Base-by-base conservation (phyloP, 176 grass and related monocot species). In the Phoenix dactylifera region DNA sequence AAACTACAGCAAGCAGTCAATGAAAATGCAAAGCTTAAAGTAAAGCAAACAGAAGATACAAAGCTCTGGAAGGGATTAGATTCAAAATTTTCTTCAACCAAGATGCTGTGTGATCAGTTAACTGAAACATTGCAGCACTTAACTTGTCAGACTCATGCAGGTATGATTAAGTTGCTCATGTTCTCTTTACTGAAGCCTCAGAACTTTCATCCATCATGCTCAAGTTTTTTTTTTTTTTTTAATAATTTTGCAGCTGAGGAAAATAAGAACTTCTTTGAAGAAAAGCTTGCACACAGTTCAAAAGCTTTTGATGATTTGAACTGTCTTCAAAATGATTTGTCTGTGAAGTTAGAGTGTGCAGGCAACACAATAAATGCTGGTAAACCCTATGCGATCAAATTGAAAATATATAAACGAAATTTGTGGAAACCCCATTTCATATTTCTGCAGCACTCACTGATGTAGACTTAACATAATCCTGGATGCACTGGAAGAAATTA, bases 11-110 rank as follows among this genome's bases (percentile, higher is more conserved):
- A 80, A 71, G 79, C 82, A 71, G 60, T 86, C 49, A 89, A 89
- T 81, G 90, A 95, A 75, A 95, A 86, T 76, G 71, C 74, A 55
- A 89, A 89, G 67, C 71, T 95, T 56, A 89, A 89, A 72, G 90
- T 95, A 22, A 87, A 89, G 69, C 90, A 89, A 66, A 84, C 67
- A 20, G 82, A 89, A 75, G 79, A 89, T 76, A 71, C 66, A 3
- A 95, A 95, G 70, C 86, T 95, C 51, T 95, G 82, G 85, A 69
- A 80, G 53, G 85, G 79, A 59, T 82, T 95, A 83, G 85, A 89
- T 82, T 95, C 89, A 17, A 89, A 95, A 65, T 32, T 95, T 17
- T 85, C 81, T 65, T 95, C 82, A 72, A 95, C 85, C 29, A 89
- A 89, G 61, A 89, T 65, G 17, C 60, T 95, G 58, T 89, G 85